Base-by-base conservation (phyloP, 2,329 filamentous ascomycete genomes). In the Pseudogymnoascus sp. region DNA sequence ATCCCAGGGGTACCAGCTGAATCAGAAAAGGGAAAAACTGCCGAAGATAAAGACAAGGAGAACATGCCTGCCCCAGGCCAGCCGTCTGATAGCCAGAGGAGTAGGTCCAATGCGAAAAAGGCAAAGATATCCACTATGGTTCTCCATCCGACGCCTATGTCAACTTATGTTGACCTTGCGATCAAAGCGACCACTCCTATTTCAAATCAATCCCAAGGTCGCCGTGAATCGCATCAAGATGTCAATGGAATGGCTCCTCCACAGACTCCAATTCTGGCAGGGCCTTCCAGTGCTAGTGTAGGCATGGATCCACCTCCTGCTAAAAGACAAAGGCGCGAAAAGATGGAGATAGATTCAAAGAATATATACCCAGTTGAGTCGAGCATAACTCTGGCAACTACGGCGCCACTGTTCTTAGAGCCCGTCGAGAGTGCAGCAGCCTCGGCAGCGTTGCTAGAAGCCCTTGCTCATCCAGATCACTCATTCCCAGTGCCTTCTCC, bases 101-200 rank as follows among this genome's bases (percentile, higher is more conserved):
- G 68, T 65, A 81, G 80, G 63, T 68, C 68, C 7, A 68, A 69
- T 31, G 66, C 69, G 41, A 73, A 78, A 2, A 89, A 90, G 66
- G 84, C 87, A 2, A 88, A 82, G 66, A 78, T 93, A 12, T 86
- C 82, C 67, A 96, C 91, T 0, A 82, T 90, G 2, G 93, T 98
- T 5, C 82, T 99, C 14, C 90, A 91, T 65, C 92, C 93, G 2
- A 98, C 95, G 0, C 79, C 85, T 2, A 84, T 91, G 67, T 91
- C 87, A 19, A 77, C 90, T 59, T 83, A 92, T 64, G 83, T 84
- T 61, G 93, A 98, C 72, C 80, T 97, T 59, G 81, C 86, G 43
- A 81, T 95, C 59, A 88, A 93, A 69, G 87, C 89, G 1, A 86
- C 82, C 16, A 96, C 90, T 0, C 88, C 89, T 78, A 59, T 66